Base-by-base conservation (phyloP, 2,329 filamentous ascomycete genomes). In the Phaeosphaeria sp. region DNA sequence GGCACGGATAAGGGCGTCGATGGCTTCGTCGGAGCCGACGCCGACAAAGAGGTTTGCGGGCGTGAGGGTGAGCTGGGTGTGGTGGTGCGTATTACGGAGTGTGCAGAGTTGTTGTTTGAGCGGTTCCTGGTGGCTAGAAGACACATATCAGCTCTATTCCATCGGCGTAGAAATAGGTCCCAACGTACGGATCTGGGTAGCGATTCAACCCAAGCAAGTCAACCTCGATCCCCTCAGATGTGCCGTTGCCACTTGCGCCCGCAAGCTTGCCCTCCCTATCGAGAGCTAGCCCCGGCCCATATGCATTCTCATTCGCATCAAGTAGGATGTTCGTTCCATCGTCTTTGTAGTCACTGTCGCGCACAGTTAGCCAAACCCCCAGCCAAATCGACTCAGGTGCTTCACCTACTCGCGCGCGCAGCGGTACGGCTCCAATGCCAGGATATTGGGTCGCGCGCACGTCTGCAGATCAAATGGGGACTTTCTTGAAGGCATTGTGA, bases 231-330 rank as follows among this genome's bases (percentile, higher is more conserved):
- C 83, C 81, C 3, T 72, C 64, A 11, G 79, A 70, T 33, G 75
- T 68, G 56, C 79, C 78, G 62, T 79, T 79, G 43, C 64, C 64
- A 23, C 68, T 72, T 1, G 79, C 74, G 48, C 81, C 77, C 51
- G 82, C 75, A 11, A 85, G 78, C 50, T 82, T 81, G 11, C 82
- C 80, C 42, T 84, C 72, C 1, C 73, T 69, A 27, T 78, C 78
- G 49, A 89, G 68, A 2, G 83, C 80, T 49, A 97, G 81, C 1
- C 91, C 90, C 0, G 95, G 94, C 0, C 95, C 95, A 72, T 90
- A 97, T 58, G 95, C 93, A 74, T 99, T 99, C 81, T 99, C 95
- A 73, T 99, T 99, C 68, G 95, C 95, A 76, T 99, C 95, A 65
- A 99, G 90, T 52, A 99, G 89, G 71, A 98, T 88, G 73, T 98